Base-by-base conservation (phyloP, 1,284 basidiomycete species). In the Exobasidium rhododendri region DNA sequence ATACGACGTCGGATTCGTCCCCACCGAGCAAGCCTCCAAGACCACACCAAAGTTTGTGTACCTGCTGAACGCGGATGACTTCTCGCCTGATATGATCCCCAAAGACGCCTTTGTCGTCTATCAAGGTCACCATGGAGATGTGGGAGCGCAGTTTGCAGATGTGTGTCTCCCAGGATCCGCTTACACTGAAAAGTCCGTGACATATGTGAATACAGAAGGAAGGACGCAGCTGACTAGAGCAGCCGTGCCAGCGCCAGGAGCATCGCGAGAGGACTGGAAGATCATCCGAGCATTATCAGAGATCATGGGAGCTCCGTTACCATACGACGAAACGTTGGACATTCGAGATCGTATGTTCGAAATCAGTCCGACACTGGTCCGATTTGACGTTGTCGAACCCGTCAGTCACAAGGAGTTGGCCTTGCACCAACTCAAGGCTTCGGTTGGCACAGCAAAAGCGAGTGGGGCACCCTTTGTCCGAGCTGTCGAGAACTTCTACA, bases 141-240 rank as follows among this genome's bases (percentile, higher is more conserved):
- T 92, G 47, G 94, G 96, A 56, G 96, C 96, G 2, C 91, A 94
- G 77, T 88, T 94, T 56, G 96, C 96, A 20, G 94, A 98, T 80
- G 93, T 98, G 63, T 92, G 91, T 80, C 83, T 98, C 46, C 96
- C 96, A 47, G 92, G 87, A 28, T 86, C 90, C 26, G 94, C 94
- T 1, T 97, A 97, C 83, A 98, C 94, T 1, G 96, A 99, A 83
- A 98, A 98, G 83, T 85, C 86, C 11, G 85, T 86, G 56, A 97
- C 93, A 1, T 98, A 92, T 91, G 87, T 98, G 64, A 99, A 98
- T 84, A 94, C 94, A 0, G 96, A 99, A 81, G 96, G 96, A 56
- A 86, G 96, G 50, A 83, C 90, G 28, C 96, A 99, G 82, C 81
- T 94, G 26, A 93, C 92, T 46, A 86, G 96, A 56, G 88, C 91